phyloP scores from a whole-genome alignment of 805 yeast species.

The Yarrowia porcina region DNA sequence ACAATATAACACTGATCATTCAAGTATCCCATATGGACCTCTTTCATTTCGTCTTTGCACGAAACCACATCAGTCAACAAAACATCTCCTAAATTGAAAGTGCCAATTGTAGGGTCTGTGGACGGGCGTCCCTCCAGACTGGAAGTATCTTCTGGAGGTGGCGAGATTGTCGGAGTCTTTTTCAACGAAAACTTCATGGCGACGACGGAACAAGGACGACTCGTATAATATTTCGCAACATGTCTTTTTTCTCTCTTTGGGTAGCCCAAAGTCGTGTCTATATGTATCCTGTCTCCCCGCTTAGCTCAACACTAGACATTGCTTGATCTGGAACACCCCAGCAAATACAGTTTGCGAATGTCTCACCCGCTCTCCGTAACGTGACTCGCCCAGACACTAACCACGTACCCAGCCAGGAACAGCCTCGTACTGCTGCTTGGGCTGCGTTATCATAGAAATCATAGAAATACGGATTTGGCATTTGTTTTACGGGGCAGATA shows the following conservation, averaged over 20 bases:
- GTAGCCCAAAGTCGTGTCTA: not conserved
- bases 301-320: not conserved
- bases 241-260: not conserved
- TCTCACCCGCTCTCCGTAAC: not conserved
- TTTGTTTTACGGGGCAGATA: no score
- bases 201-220: not conserved
- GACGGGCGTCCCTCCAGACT: not conserved
- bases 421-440: not conserved
- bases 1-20: constrained; percentile 8
- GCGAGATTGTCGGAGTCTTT: not conserved
- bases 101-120: not conserved
- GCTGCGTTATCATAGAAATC: no score
- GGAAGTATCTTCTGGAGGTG: not conserved
- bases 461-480: no score
- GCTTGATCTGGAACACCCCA: constrained; percentile 6
- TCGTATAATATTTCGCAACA: not conserved
- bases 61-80: not conserved
- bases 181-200: constrained; percentile 8
- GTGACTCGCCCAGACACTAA: not conserved
- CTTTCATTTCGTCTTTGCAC: not conserved
- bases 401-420: not conserved
- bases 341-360: not conserved
- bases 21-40: constrained; percentile 1
- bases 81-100: not conserved
- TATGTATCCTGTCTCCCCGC: not conserved